Evolutionary conservation across 768 basidiomycete species (phyloP), one percentile per base, ranked within the genome.

Genomic region (Lactifluus echinatus): DNA sequence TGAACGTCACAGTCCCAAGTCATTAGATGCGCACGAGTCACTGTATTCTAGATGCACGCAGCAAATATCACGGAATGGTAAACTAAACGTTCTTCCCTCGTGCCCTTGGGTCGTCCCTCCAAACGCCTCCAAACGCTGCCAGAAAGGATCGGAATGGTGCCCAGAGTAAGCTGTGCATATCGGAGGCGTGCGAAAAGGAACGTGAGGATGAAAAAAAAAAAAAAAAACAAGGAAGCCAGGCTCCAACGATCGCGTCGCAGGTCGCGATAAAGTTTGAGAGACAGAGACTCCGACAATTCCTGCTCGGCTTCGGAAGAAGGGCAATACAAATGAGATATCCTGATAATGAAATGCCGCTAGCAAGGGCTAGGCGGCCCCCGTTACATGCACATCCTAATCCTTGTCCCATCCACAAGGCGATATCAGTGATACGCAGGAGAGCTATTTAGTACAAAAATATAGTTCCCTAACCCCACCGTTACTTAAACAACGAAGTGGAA

Each of bases 221-320:
- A 23, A 51, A 52, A 50, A 48, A 57, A 52, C 17, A 33, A 47
- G n/a, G 21, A 40, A 43, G 31, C 42, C 31, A 26, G 45, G 24
- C 34, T 26, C 37, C 12, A 24, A 8, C 23, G 44, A 48, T 48
- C 57, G 50, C 21, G 11, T 48, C 33, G 52, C 45, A 31, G 15
- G 31, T 29, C 5, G 37, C n/a, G n/a, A 58, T 48, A 53, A 44
- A 36, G 51, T 58, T 53, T 24, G 31, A 53, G n/a, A 48, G 33
- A 19, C 45, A 34, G 23, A 42, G 57, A 58, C 57, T 58, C 57
- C 51, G 57, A 52, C 48, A 10, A 36, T 24, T 36, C 21, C 31
- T 34, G 42, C 10, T 34, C 31, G 12, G 11, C 37, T 49, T 43
- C 42, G 33, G 33, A 53, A 53, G 14, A 51, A 48, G 39, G 31